Conservation (phyloP, 2,329 filamentous ascomycete genomes). For the Fusarium sp. region DNA sequence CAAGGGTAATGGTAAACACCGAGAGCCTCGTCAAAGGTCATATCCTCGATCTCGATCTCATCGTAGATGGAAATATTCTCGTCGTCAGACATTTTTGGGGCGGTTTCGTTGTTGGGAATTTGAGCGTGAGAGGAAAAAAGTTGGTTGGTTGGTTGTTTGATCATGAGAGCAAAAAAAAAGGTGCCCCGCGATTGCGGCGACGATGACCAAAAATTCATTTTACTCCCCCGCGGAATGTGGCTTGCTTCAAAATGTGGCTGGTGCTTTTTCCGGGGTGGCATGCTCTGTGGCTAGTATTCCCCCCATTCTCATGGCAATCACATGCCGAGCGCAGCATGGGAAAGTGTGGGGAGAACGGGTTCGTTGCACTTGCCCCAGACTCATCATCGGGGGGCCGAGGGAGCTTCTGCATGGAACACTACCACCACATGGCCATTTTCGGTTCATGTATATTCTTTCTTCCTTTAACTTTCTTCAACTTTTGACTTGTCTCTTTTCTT, state of each 20-base stretch:
- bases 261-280: background rate
- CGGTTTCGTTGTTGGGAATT: background rate
- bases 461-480: background rate
- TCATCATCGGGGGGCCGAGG: constrained; percentile 38
- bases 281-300: constrained; percentile 18
- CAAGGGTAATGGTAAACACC: constrained; percentile 97
- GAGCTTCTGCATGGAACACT: constrained; percentile 34
- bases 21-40: constrained; percentile 85
- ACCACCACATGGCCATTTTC: constrained; percentile 25
- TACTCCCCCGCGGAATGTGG: constrained; percentile 32
- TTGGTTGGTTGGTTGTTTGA: background rate
- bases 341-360: constrained; percentile 39
- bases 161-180: constrained; percentile 25
- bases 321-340: constrained; percentile 36
- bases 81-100: constrained; percentile 70
- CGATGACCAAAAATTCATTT: constrained; percentile 24
- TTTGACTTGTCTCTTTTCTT: background rate
- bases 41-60: constrained; percentile 98
- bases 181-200: constrained; percentile 42
- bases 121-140: background rate
- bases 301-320: constrained; percentile 36
- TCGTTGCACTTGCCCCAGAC: constrained; percentile 40
- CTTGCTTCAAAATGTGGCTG: constrained; percentile 21
- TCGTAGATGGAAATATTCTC: constrained; percentile 84
- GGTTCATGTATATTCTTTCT: constrained; percentile 15